Conservation (phyloP, 352 stramenopile species). For the Pythium phragmitis region DNA sequence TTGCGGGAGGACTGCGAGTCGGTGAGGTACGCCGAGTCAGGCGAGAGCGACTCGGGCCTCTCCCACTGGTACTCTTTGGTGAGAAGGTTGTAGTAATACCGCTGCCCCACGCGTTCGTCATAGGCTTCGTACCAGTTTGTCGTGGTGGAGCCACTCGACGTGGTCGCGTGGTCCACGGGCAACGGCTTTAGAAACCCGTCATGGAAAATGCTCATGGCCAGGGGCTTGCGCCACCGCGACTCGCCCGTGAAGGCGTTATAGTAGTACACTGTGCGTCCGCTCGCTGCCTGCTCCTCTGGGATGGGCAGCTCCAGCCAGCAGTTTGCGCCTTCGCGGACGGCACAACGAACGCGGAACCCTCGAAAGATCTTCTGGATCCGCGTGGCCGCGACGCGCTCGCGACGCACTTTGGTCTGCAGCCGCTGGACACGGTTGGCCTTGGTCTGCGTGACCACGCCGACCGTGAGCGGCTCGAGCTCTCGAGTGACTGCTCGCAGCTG, state of each 20-base stretch:
- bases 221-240: slow-evolving; percentile 52
- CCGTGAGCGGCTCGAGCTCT: slow-evolving; percentile 85
- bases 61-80: slow-evolving; percentile 83
- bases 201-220: slow-evolving; percentile 78
- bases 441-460: slow-evolving; percentile 79
- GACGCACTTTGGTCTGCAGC: slow-evolving; percentile 73
- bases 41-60: slow-evolving; percentile 29
- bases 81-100: slow-evolving; percentile 76
- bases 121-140: slow-evolving; percentile 74
- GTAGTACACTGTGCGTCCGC: slow-evolving; percentile 49
- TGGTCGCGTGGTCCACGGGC: not conserved
- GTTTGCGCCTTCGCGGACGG: slow-evolving; percentile 66
- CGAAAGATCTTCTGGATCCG: slow-evolving; percentile 83
- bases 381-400: slow-evolving; percentile 55
- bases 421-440: slow-evolving; percentile 56
- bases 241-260: slow-evolving; percentile 83
- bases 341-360: slow-evolving; percentile 67
- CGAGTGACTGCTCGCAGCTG: slow-evolving; percentile 66
- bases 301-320: slow-evolving; percentile 71
- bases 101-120: slow-evolving; percentile 59
- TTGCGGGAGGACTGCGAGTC: slow-evolving; percentile 44
- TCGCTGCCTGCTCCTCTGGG: slow-evolving; percentile 10
- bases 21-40: slow-evolving; percentile 35
- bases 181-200: slow-evolving; percentile 54
- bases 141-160: not conserved